These are phyloP conservation scores for Erodium moschatum DNA, from an alignment of 441 rosid genomes.

Conservation along the genomic window DNA sequence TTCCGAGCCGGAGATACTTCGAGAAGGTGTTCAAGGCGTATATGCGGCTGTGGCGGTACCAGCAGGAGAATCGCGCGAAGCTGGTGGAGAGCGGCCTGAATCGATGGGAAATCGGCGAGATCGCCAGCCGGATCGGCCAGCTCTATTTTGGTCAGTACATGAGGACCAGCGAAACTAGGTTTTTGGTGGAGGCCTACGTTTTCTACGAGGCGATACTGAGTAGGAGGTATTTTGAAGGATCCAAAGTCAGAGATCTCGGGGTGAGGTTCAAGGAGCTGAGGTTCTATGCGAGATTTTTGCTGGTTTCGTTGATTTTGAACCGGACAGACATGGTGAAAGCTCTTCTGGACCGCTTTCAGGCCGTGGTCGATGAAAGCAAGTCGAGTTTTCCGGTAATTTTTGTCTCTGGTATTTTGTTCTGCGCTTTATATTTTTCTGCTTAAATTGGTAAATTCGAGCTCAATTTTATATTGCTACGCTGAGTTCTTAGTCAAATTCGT, in stretches of 20 bases:
- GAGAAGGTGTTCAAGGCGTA: conserved; percentile 84
- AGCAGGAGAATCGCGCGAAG: conserved; percentile 61
- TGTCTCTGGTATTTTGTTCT: too few relatives aligned
- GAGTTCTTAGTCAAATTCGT: neutral
- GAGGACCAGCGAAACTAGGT: conserved; percentile 82
- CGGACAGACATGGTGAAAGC: conserved; percentile 48
- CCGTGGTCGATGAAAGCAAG: conserved; percentile 59
- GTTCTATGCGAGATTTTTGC: conserved; percentile 73
- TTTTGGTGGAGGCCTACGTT: conserved; percentile 69
- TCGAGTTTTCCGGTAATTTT: conserved; percentile 54
- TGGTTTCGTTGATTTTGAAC: conserved; percentile 64
- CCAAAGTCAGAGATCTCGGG: conserved; percentile 45
- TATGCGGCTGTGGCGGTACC: conserved; percentile 89
- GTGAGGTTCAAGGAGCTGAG: conserved; percentile 76
- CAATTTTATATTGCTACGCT: neutral
- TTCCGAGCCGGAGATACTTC: conserved; percentile 50
- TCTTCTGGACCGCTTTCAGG: conserved; percentile 48
- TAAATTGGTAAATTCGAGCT: neutral
- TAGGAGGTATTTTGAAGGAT: conserved; percentile 67
- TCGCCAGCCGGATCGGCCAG: conserved; percentile 98
- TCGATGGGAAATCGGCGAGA: conserved; percentile 97
- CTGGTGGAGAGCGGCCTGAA: conserved; percentile 64
- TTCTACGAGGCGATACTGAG: conserved; percentile 80
- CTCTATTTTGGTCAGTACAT: conserved; percentile 81
- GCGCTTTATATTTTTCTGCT: neutral